Percentiles rank a stretch among this genome's conserved stretches.
phyloP scores from a whole-genome alignment of 208 protist species.

The Leishmania tarentolae region DNA sequence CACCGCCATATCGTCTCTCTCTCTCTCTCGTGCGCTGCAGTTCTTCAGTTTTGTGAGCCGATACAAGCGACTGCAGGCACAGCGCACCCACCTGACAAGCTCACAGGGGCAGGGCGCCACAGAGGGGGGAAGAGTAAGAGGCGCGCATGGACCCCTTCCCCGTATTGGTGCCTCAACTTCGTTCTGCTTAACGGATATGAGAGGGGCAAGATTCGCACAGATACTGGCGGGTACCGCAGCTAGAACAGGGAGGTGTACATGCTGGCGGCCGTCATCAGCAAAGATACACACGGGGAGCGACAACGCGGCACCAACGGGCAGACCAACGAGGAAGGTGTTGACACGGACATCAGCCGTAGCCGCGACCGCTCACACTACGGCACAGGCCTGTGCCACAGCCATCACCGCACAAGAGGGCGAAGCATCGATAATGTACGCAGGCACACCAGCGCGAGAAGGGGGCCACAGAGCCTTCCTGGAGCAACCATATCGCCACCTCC shows the following conservation, averaged over 20 bases:
- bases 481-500: background rate
- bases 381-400: background rate
- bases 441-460: no score
- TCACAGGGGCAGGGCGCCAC: background rate
- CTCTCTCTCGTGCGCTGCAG: background rate
- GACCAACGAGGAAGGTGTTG: background rate
- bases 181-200: background rate
- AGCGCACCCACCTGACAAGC: background rate
- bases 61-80: background rate
- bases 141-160: background rate
- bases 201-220: constrained; percentile 1
- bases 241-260: background rate
- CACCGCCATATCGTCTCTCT: background rate
- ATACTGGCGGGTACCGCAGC: background rate
- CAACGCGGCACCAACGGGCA: background rate
- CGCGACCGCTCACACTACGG: background rate
- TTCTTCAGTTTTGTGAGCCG: background rate
- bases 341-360: background rate
- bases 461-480: background rate
- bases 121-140: background rate
- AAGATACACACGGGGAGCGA: background rate
- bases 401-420: background rate
- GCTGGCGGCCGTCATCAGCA: background rate
- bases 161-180: background rate
- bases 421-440: background rate